Base-by-base conservation (phyloP, 1,139 yeast genomes). In the Nakaseomyces kungkrabaensis region DNA sequence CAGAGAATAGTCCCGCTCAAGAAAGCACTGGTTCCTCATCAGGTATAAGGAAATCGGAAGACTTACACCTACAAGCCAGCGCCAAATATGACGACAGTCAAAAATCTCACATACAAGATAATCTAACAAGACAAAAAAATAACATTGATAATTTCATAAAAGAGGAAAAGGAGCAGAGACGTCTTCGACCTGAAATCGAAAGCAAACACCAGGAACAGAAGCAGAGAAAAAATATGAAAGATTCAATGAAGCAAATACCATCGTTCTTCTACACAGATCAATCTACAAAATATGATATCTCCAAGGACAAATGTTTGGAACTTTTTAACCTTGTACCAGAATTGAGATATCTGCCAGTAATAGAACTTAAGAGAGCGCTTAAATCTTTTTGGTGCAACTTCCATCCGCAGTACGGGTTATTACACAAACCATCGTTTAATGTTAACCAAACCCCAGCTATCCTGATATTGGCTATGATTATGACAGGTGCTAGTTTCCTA, bases 341-440 rank as follows among this genome's bases (percentile, higher is more conserved):
- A n/a, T 49, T 68, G 33, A 53, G 53, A 32, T 50, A 49, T 11
- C 51, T 57, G 1, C 51, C 58, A 8, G 33, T 50, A 3, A 50
- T 56, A 6, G 55, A 63, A 11, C 52, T 68, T 25, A 61, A 63
- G 32, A 57, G 59, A 17, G 65, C 69, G 26, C 50, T 70, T 41
- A 68, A 61, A 55, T 60, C 71, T 25, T 82, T 74, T 59, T 82
- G 88, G 88, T 61, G 67, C 7, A 69, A 72, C 37, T 81, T 79
- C 63, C 86, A 82, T 59, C 75, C 79, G 5, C 85, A 81, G 59
- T 78, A 75, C 54, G 77, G 85, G 1, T 70, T 82, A 33, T 59
- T 82, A 49, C 88, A 82, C 58, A 71, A 70, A 50, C 87, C 88
- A 0, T 78, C 86, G 0, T 82, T 82, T 62, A 73, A 76, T 48